phyloP scores from a whole-genome alignment of 345 rosid species.

The Ailanthus altissimus region DNA sequence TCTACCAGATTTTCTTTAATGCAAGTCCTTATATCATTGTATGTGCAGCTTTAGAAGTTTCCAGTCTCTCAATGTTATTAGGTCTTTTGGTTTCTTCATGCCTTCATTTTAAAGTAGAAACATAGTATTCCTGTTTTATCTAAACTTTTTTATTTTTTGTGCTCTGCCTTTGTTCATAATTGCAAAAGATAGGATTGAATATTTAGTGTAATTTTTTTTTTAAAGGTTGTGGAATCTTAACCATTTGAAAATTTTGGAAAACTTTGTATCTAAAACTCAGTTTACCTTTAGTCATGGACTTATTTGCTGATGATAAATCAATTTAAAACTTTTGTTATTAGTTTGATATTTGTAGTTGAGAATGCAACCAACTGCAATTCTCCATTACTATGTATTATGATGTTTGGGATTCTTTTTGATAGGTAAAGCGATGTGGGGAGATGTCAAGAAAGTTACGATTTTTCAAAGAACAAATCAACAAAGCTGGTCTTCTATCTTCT shows the following conservation, averaged over 20 bases:
- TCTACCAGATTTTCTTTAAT: neutral
- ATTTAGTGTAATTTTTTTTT: neutral
- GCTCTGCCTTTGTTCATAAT: neutral
- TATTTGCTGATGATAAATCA: neutral
- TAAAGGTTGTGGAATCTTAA: neutral
- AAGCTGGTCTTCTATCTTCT: constrained; percentile 78
- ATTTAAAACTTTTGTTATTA: constrained; percentile 8
- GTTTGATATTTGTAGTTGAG: neutral
- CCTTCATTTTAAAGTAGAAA: neutral
- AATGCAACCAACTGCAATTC: neutral
- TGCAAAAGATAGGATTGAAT: constrained; percentile 10
- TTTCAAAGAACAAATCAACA: constrained; percentile 84
- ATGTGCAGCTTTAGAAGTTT: neutral
- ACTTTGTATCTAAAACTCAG: neutral
- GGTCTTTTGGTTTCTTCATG: neutral
- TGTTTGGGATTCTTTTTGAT: constrained; percentile 30
- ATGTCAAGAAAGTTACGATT: constrained; percentile 92
- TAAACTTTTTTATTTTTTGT: neutral
- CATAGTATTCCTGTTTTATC: neutral
- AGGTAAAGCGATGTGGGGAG: constrained; percentile 96
- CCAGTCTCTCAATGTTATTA: neutral
- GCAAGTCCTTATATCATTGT: neutral
- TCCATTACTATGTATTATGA: constrained; percentile 19
- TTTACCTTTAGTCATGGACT: neutral
- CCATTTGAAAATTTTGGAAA: neutral